Evolutionary conservation across 257 asterid genomes (phyloP).

Genomic region (Solanum chaucha): DNA sequence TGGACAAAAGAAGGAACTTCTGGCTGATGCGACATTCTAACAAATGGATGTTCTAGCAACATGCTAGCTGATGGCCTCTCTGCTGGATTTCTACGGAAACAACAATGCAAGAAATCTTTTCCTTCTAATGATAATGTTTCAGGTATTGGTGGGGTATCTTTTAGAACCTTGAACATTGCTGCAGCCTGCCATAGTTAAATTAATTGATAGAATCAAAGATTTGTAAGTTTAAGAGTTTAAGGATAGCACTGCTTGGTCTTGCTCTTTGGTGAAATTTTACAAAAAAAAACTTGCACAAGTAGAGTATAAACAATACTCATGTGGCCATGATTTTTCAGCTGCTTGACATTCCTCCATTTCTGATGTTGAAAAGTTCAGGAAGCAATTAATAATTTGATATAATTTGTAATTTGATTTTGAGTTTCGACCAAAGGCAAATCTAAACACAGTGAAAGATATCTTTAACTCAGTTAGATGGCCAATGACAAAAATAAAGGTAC

Average conservation of each 20-base stretch:
- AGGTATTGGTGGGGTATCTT: conserved; percentile 76
- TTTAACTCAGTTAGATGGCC: neutral
- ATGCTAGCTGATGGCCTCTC: conserved; percentile 65
- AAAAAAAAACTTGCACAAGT: neutral
- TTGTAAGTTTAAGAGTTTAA: neutral
- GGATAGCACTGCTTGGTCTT: neutral
- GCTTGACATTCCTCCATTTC: neutral
- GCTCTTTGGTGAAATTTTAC: neutral
- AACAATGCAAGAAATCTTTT: conserved; percentile 53
- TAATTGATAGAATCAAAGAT: neutral
- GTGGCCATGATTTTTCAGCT: neutral
- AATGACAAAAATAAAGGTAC: neutral
- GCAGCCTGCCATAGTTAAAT: conserved; percentile 42
- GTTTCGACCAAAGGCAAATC: neutral
- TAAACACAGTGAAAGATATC: neutral
- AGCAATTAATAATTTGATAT: neutral
- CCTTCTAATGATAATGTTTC: conserved; percentile 69
- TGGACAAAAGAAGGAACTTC: conserved; percentile 20
- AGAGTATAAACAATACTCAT: neutral
- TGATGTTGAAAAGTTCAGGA: neutral
- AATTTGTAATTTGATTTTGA: neutral
- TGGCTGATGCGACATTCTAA: conserved; percentile 29
- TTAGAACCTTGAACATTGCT: conserved; percentile 73
- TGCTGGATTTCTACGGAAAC: conserved; percentile 74
- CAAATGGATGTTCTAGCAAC: conserved; percentile 65